Base-by-base conservation (phyloP, 352 stramenopile species). In the Thraustotheca clavata region DNA sequence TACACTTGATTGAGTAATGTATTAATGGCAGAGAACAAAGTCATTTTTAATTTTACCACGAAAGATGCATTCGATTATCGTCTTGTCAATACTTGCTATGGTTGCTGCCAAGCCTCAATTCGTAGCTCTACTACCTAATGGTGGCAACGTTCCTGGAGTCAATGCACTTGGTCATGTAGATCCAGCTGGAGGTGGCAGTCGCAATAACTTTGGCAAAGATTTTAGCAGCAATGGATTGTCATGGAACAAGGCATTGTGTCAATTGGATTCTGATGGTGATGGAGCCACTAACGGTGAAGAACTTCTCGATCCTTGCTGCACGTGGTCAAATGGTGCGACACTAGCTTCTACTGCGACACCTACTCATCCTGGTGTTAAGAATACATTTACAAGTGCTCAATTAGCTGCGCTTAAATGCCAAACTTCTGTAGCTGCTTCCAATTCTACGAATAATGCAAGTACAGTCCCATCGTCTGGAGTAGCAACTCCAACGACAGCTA, bases 221-320 rank as follows among this genome's bases (percentile, higher is more conserved):
- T 93, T 93, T 60, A 20, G 69, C 50, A 59, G 67, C 2, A 57
- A 61, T 0, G 71, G 71, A 6, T 50, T 59, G 2, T 54, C 72
- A 55, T 93, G 84, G 84, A 90, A 77, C 1, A 55, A 50, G 1
- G 72, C 49, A 22, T 24, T 93, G 4, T 93, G 84, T 47, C 68
- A 88, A 41, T 46, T 49, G 0, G 84, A 93, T 54, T 85, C 84
- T 14, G 84, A 93, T 34, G 69, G 72, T 8, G 86, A 95, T 61
- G 86, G 86, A 0, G 73, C 82, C 29, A 93, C 83, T 41, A 95
- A 95, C 73, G 84, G 84, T 32, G 69, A 92, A 62, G 86, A 95
- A 68, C 79, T 95, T 8, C 80, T 83, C 14, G 87, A 96, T 69
- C 83, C 83, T 49, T 83, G 80, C 72, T 96, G 87, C 67, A 62